A percentile compares a stretch with the other conserved stretches of the same genome.
These are phyloP conservation scores for Phallus indusiatus DNA, from an alignment of 768 basidiomycete species.

Conservation along the genomic window DNA sequence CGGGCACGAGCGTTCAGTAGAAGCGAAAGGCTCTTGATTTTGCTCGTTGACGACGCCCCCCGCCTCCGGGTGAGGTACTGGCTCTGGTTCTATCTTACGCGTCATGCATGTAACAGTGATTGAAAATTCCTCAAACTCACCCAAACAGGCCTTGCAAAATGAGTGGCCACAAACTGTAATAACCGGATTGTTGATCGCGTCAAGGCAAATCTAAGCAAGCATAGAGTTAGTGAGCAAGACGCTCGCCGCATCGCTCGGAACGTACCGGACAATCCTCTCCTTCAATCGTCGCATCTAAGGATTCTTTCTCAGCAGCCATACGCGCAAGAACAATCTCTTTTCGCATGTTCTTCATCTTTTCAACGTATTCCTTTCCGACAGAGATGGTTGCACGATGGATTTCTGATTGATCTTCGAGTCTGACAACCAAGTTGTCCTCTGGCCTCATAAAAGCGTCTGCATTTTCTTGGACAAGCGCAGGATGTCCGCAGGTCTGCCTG, in stretches of 20 bases:
- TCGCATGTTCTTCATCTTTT: constrained; percentile 37
- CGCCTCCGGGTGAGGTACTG: constrained; percentile 29
- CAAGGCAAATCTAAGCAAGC: constrained; percentile 25
- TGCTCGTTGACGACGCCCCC: constrained; percentile 29
- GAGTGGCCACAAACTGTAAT: constrained; percentile 52
- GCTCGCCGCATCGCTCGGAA: neutral
- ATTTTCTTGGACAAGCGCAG: constrained; percentile 53
- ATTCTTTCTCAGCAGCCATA: constrained; percentile 47
- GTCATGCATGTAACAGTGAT: neutral
- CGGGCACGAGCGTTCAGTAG: constrained; percentile 33
- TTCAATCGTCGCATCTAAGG: constrained; percentile 37
- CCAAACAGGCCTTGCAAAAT: constrained; percentile 54
- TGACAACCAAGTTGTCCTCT: constrained; percentile 29
- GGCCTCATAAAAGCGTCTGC: constrained; percentile 35
- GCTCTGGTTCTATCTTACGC: constrained; percentile 30
- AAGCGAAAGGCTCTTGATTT: neutral
- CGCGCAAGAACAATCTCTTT: constrained; percentile 32
- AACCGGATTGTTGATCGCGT: constrained; percentile 41
- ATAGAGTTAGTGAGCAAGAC: neutral
- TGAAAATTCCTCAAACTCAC: constrained; percentile 22
- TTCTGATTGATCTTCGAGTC: constrained; percentile 29
- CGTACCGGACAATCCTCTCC: constrained; percentile 57
- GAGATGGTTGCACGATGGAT: constrained; percentile 26
- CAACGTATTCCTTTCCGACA: constrained; percentile 40
- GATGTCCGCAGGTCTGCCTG: constrained; percentile 61